A percentile compares a stretch with the other conserved stretches of the same genome.
phyloP scores from a whole-genome alignment of 129 eudicot genomes.

The Tagetes erecta region DNA sequence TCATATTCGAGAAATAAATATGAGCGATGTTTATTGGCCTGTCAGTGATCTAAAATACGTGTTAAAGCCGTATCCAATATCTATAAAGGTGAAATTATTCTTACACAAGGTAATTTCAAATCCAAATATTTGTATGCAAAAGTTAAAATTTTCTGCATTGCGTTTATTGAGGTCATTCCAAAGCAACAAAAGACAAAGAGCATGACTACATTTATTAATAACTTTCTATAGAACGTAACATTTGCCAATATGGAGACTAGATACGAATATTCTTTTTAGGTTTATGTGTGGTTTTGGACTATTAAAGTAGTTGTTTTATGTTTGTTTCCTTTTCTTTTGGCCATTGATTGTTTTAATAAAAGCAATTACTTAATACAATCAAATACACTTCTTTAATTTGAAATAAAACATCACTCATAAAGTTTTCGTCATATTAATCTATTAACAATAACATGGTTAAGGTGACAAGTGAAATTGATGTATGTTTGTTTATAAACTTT shows the following conservation, averaged over 20 bases:
- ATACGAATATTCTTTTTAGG: conserved; percentile 34
- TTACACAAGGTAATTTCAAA: neutral
- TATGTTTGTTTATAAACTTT: too few relatives aligned
- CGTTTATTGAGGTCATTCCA: conserved; percentile 9
- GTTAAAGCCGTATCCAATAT: too few relatives aligned
- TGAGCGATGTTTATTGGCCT: too few relatives aligned
- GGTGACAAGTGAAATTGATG: too few relatives aligned
- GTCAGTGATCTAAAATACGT: too few relatives aligned
- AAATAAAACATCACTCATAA: too few relatives aligned
- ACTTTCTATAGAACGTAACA: conserved; percentile 4
- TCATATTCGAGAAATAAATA: too few relatives aligned
- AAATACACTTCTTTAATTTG: neutral
- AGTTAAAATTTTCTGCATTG: neutral
- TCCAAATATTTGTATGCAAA: neutral
- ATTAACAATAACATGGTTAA: too few relatives aligned
- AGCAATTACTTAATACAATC: neutral
- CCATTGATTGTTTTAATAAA: neutral
- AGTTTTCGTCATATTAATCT: too few relatives aligned
- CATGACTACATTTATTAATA: conserved; percentile 1
- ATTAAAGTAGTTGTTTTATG: conserved; percentile 28
- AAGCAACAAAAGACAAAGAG: conserved; percentile 19
- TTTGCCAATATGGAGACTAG: conserved; percentile 28
- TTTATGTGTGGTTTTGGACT: conserved; percentile 32
- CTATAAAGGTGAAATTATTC: too few relatives aligned
- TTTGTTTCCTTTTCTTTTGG: conserved; percentile 21